A percentile compares a stretch with the other conserved stretches of the same genome.
These are phyloP conservation scores for Leavenworthia alabamica DNA, from an alignment of 345 rosid genomes.

Conservation along the genomic window DNA sequence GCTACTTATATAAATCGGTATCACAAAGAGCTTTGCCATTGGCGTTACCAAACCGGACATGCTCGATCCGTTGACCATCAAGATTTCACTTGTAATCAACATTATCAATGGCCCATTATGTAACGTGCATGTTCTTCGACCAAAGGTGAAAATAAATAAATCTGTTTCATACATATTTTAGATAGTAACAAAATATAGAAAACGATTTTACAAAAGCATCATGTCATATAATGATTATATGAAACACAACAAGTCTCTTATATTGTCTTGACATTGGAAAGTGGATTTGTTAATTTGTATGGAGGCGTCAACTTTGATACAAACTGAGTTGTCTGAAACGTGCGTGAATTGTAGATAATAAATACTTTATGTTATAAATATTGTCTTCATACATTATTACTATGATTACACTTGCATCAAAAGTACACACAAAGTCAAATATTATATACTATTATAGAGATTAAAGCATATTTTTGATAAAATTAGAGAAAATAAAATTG, in stretches of 20 bases:
- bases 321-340: neutral
- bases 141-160: too few relatives aligned
- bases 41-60: too few relatives aligned
- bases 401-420: neutral
- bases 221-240: too few relatives aligned
- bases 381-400: too few relatives aligned
- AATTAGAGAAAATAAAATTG: neutral
- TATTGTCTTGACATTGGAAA: neutral
- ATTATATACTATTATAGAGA: too few relatives aligned
- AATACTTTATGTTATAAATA: too few relatives aligned
- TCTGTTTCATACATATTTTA: too few relatives aligned
- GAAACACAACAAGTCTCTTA: neutral
- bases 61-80: neutral
- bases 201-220: neutral
- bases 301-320: neutral
- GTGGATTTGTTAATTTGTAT: neutral
- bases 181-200: too few relatives aligned
- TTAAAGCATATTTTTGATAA: neutral
- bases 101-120: neutral
- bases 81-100: too few relatives aligned
- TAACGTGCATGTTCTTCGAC: constrained; percentile 10
- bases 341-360: neutral
- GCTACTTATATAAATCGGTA: too few relatives aligned
- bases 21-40: too few relatives aligned
- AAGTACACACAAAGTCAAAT: neutral